Percentiles rank a stretch among this genome's conserved stretches.
These are phyloP conservation scores for Sphaceloma murrayae DNA, from an alignment of 2,329 filamentous ascomycete species.

Conservation along the genomic window DNA sequence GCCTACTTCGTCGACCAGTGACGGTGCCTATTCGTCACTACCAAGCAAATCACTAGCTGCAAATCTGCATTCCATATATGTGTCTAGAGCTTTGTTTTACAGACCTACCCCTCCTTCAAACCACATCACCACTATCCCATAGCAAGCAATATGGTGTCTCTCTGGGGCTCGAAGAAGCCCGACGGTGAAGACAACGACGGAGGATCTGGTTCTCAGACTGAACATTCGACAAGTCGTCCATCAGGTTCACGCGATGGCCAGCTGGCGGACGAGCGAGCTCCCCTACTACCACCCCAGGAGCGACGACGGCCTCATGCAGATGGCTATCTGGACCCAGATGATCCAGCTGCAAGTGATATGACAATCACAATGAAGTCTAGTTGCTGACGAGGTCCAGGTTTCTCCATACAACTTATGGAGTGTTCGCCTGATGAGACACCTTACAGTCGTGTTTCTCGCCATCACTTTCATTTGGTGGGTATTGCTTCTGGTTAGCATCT, in stretches of 20 bases:
- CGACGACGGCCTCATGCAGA: conserved; percentile 52
- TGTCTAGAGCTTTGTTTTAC: too few relatives aligned
- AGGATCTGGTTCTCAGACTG: conserved; percentile 22
- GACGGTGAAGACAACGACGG: conserved; percentile 30
- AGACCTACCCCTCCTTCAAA: too few relatives aligned
- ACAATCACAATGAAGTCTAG: not conserved
- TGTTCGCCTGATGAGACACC: conserved; percentile 67
- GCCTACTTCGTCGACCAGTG: not conserved
- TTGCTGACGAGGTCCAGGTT: conserved; percentile 38
- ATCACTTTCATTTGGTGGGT: conserved; percentile 89
- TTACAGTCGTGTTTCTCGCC: conserved; percentile 66
- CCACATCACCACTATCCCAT: not conserved
- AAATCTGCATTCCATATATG: not conserved
- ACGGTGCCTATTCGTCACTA: not conserved
- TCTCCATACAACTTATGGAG: conserved; percentile 93
- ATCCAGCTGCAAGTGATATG: conserved; percentile 57
- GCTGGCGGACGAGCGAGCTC: conserved; percentile 53
- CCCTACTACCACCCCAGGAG: conserved; percentile 50
- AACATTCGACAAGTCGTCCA: conserved; percentile 17
- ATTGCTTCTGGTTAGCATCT: conserved; percentile 75
- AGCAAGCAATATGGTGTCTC: conserved; percentile 36
- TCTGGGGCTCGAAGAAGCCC: conserved; percentile 48
- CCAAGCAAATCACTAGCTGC: not conserved
- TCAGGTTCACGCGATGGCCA: too few relatives aligned
- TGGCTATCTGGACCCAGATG: conserved; percentile 64